Percentiles rank a stretch among this genome's conserved stretches.
Evolutionary conservation across 1,284 basidiomycete genomes (phyloP).

Genomic region (Fistulina hepatica): DNA sequence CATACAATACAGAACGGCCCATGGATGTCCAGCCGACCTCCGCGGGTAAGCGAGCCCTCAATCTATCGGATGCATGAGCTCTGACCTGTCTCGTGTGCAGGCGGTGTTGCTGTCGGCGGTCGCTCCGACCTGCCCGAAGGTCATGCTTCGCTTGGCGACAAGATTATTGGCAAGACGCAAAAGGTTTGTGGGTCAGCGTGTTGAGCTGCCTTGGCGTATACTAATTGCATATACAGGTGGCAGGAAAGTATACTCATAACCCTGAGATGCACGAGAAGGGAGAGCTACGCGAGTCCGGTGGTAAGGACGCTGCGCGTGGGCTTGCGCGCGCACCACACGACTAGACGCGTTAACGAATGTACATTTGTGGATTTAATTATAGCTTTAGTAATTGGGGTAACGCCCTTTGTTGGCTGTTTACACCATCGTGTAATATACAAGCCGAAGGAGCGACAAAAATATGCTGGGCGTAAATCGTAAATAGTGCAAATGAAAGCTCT

Average conservation of each 20-base stretch:
- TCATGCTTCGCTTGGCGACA: conserved; percentile 36
- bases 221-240: conserved; percentile 26
- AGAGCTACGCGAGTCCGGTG: conserved; percentile 41
- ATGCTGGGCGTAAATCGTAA: too few relatives aligned
- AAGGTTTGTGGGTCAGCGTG: conserved; percentile 28
- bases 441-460: too few relatives aligned
- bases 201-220: background rate
- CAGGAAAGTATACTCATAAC: conserved; percentile 38
- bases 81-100: conserved; percentile 15
- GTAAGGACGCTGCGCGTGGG: conserved; percentile 31
- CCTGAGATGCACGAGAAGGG: conserved; percentile 44
- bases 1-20: conserved; percentile 30
- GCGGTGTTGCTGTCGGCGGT: conserved; percentile 35
- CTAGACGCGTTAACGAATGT: background rate
- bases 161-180: conserved; percentile 42
- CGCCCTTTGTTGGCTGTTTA: too few relatives aligned
- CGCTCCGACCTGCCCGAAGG: conserved; percentile 31
- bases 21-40: conserved; percentile 29
- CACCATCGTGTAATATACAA: too few relatives aligned
- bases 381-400: too few relatives aligned
- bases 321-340: conserved; percentile 7
- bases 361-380: background rate
- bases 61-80: background rate
- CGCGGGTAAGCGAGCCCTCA: conserved; percentile 23
- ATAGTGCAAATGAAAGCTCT: too few relatives aligned